Percentiles rank a stretch among this genome's conserved stretches.
phyloP scores from a whole-genome alignment of 495 filamentous ascomycete species.

The Aspergillus mulundensis region DNA sequence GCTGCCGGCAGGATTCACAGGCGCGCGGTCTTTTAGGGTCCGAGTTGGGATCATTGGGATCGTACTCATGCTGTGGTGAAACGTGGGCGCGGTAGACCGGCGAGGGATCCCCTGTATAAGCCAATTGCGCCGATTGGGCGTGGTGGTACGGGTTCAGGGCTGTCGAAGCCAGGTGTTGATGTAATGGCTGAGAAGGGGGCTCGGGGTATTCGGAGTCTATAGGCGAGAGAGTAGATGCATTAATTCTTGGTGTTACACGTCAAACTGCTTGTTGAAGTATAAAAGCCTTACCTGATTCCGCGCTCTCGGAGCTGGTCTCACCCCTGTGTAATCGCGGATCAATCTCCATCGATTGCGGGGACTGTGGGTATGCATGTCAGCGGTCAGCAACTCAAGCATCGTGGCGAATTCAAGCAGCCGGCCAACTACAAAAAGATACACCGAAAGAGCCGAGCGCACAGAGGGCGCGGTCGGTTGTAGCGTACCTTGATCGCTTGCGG shows the following conservation, averaged over 20 bases:
- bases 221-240: slow-evolving; percentile 6
- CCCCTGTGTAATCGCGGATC: slow-evolving; percentile 29
- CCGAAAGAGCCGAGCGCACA: background rate
- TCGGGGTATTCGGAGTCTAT: slow-evolving; percentile 29
- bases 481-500: background rate
- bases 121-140: background rate
- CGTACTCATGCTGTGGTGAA: slow-evolving; percentile 9
- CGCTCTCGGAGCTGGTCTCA: slow-evolving; percentile 17
- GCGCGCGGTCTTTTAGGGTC: slow-evolving; percentile 80
- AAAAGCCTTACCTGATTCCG: slow-evolving; percentile 12
- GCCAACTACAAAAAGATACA: background rate
- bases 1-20: slow-evolving; percentile 83
- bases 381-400: background rate
- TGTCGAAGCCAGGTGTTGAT: slow-evolving; percentile 4
- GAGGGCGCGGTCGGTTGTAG: background rate
- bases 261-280: background rate
- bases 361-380: slow-evolving; percentile 15
- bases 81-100: background rate
- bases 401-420: background rate
- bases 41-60: slow-evolving; percentile 36
- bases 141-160: slow-evolving; percentile 8
- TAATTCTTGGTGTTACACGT: slow-evolving; percentile 5
- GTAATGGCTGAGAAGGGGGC: slow-evolving; percentile 22
- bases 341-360: slow-evolving; percentile 31
- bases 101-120: background rate